Evolutionary conservation across 768 basidiomycete genomes (phyloP).

Genomic region (Kwoniella sp.): DNA sequence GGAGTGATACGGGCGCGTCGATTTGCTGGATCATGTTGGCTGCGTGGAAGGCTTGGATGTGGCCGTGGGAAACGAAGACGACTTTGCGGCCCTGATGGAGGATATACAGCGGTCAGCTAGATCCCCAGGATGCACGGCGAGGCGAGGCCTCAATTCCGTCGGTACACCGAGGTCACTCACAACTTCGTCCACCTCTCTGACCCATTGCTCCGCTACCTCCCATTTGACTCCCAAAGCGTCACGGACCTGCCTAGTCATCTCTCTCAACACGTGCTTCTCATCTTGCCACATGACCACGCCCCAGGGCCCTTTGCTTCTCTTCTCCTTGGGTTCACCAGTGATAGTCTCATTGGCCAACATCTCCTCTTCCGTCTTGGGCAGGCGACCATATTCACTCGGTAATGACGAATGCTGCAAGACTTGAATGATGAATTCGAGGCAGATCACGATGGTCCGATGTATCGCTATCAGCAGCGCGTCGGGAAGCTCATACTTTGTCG

Average conservation of each 20-base stretch:
- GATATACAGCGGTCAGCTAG: not conserved
- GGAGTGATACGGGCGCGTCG: slow-evolving; percentile 86
- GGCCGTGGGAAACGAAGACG: slow-evolving; percentile 69
- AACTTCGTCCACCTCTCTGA: slow-evolving; percentile 44
- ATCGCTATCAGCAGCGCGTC: slow-evolving; percentile 65
- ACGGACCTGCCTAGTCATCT: slow-evolving; percentile 64
- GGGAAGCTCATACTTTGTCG: slow-evolving; percentile 62
- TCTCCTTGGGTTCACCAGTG: slow-evolving; percentile 26
- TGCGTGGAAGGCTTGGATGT: slow-evolving; percentile 68
- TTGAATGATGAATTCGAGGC: slow-evolving; percentile 79
- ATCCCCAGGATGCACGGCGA: too few species aligned
- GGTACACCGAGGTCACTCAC: slow-evolving; percentile 38
- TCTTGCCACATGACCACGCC: slow-evolving; percentile 86
- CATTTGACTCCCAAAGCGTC: slow-evolving; percentile 45
- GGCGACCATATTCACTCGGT: slow-evolving; percentile 57
- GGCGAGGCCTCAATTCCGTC: not conserved
- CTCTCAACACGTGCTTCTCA: slow-evolving; percentile 91
- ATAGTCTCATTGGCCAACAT: slow-evolving; percentile 21
- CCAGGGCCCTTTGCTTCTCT: slow-evolving; percentile 40
- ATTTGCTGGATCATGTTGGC: slow-evolving; percentile 80
- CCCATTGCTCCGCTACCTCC: slow-evolving; percentile 35
- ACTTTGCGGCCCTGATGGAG: slow-evolving; percentile 68
- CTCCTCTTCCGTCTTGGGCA: slow-evolving; percentile 59
- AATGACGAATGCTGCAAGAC: slow-evolving; percentile 80
- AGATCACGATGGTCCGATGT: slow-evolving; percentile 71